Evolutionary conservation across 768 basidiomycete genomes (phyloP), one percentile per base, ranked within the genome.

Genomic region (Boletus edulis): DNA sequence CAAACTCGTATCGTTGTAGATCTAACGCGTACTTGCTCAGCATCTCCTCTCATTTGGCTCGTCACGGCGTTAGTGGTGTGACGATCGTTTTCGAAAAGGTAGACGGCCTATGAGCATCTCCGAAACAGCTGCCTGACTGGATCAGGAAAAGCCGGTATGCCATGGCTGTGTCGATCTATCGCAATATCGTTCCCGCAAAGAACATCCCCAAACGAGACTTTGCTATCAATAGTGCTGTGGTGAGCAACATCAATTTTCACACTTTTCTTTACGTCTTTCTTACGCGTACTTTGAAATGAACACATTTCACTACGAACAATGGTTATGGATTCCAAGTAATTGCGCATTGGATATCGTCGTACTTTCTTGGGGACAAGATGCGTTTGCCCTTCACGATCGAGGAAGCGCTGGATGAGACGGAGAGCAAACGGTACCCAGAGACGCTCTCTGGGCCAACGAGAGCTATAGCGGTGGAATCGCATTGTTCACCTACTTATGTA

Each of bases 161-260:
- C 31, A 22, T 22, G 22, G 3, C 22, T 22, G 22, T 22, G 0
- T 78, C 79, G 2, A 73, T 87, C 3, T 83, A 86, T 63, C 78
- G 84, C 12, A 85, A 85, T 8, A 61, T 87, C 2, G 76, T 87
- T 8, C 86, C 85, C 0, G 81, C 79, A 3, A 81, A 79, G 60
- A 85, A 83, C 56, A 78, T 87, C 41, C n/a, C 64, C 3, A 70
- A 71, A 5, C 73, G 80, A 10, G 85, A 87, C 63, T 83, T 88
- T 55, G 85, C 83, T 1, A 76, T 86, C 41, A 85, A 82, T 38
- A 85, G 85, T 13, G 81, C 84, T 15, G 61, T 81, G 22, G 85
- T 86, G 69, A 38, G 78, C 67, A 39, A 2, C 18, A 35, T 38
- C 31, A 1, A 8, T 10, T 2, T 17, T 29, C 1, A 12, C 17